Evolutionary conservation across 345 rosid genomes (phyloP).

Genomic region (Lumnitzera littorea): DNA sequence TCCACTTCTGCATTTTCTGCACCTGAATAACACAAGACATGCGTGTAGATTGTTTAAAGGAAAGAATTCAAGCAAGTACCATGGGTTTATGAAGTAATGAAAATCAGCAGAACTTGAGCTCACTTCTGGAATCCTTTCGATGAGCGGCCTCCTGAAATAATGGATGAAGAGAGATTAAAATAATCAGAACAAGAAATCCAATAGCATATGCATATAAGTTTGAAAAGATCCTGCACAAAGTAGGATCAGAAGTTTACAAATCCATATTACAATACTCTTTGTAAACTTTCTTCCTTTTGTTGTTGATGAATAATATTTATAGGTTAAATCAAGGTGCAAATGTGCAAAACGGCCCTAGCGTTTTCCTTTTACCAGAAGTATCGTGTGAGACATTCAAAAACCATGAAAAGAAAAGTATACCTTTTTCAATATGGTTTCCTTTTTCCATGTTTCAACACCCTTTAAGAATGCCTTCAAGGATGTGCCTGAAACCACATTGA

Average conservation of each 20-base stretch:
- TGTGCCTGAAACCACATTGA: constrained; percentile 40
- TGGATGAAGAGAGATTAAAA: constrained; percentile 4
- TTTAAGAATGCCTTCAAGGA: constrained; percentile 79
- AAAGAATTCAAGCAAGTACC: constrained; percentile 1
- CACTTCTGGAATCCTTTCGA: constrained; percentile 38
- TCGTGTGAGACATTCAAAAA: neutral
- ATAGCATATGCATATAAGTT: neutral
- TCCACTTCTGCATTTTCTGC: constrained; percentile 31
- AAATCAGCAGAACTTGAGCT: constrained; percentile 14
- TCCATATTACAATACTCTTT: too few species aligned
- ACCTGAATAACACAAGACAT: constrained; percentile 20
- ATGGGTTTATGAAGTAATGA: neutral
- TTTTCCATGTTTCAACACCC: constrained; percentile 81
- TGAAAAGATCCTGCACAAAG: too few species aligned
- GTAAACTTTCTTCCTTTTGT: too few species aligned
- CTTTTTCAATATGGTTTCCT: constrained; percentile 61
- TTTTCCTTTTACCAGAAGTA: too few species aligned
- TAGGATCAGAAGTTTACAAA: too few species aligned
- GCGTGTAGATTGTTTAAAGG: neutral
- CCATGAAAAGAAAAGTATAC: constrained; percentile 13
- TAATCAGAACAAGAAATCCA: neutral
- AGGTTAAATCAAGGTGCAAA: too few species aligned
- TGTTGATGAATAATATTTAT: too few species aligned
- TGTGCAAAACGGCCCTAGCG: too few species aligned
- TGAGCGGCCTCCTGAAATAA: constrained; percentile 49